Evolutionary conservation across 345 rosid genomes (phyloP), one percentile per base, ranked within the genome.

Genomic region (Arabidopsis arenosa): DNA sequence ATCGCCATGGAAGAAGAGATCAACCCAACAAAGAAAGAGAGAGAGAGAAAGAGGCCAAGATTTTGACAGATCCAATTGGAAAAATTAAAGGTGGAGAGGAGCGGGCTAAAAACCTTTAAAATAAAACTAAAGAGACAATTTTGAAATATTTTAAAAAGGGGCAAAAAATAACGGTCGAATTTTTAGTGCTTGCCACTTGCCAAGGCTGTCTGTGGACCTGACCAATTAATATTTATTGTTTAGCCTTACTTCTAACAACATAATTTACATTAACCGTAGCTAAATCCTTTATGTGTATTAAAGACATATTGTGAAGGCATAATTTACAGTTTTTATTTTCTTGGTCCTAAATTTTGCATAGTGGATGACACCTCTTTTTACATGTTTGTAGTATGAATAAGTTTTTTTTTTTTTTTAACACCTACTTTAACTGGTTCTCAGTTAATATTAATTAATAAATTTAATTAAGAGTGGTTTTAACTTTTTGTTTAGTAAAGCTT

Each of bases 101-200:
- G 51, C 45, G 45, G 15, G 1, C n/a, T 70, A 43, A 26, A 17
- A 60, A 45, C 62, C 55, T 68, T 45, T 21, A 26, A 51, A 39
- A 9, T 52, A 23, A 52, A 21, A 60, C 3, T 30, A 21, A 47
- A 10, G 15, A 9, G 17, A 37, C 28, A 15, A 28, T 60, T 71
- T 71, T 37, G 10, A 49, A 54, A 68, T 48, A 15, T 18, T 41
- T 3, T 5, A 18, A 10, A 23, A 55, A 43, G 21, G 13, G 10
- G 33, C 8, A 13, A 28, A 7, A 17, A 17, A 7, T 80, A 91
- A 91, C 94, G 97, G 97, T 89, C 97, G 88, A 86, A 72, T 83
- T 63, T 1, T 36, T 5, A n/a, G 2, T 10, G n/a, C 18, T 3
- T 5, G 81, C 74, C 91, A 88, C 79, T 84, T 84, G 90, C 74